phyloP scores from a whole-genome alignment of 2,329 filamentous ascomycete species.

The Claviceps capensis region DNA sequence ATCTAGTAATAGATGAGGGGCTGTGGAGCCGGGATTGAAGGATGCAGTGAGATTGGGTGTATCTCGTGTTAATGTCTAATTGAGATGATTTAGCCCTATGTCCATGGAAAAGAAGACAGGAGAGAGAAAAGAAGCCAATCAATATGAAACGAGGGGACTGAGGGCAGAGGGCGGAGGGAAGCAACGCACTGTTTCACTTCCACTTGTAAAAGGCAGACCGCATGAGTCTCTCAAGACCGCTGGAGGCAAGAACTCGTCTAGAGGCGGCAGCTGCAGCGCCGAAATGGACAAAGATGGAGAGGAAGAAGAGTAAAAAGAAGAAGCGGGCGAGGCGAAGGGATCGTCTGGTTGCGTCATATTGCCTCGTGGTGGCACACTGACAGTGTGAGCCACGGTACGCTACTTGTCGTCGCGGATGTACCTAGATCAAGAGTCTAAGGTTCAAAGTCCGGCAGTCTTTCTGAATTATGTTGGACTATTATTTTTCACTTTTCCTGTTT shows the following conservation, averaged over 20 bases:
- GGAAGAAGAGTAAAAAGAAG: neutral
- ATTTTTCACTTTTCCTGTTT: too few species aligned
- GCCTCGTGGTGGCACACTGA: neutral
- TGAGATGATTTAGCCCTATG: neutral
- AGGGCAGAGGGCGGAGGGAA: neutral
- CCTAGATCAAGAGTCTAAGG: too few species aligned
- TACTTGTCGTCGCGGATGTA: too few species aligned
- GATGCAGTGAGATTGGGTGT: constrained; percentile 8
- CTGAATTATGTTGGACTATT: too few species aligned
- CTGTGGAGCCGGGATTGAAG: constrained; percentile 17
- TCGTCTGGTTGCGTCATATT: neutral
- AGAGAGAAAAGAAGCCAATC: neutral
- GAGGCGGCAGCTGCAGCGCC: neutral
- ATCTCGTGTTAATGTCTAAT: constrained; percentile 20
- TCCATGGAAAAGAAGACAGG: neutral
- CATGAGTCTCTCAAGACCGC: constrained; percentile 6
- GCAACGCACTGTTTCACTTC: constrained; percentile 16
- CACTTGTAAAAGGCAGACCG: constrained; percentile 8
- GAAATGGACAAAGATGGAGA: neutral
- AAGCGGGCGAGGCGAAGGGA: neutral
- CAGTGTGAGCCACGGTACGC: neutral
- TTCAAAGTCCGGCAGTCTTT: too few species aligned
- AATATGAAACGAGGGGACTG: too few species aligned
- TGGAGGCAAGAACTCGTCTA: constrained; percentile 4
- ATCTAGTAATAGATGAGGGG: neutral